Conservation (phyloP, 2,329 filamentous ascomycete genomes). For the Fonsecaea multimorphosa region DNA sequence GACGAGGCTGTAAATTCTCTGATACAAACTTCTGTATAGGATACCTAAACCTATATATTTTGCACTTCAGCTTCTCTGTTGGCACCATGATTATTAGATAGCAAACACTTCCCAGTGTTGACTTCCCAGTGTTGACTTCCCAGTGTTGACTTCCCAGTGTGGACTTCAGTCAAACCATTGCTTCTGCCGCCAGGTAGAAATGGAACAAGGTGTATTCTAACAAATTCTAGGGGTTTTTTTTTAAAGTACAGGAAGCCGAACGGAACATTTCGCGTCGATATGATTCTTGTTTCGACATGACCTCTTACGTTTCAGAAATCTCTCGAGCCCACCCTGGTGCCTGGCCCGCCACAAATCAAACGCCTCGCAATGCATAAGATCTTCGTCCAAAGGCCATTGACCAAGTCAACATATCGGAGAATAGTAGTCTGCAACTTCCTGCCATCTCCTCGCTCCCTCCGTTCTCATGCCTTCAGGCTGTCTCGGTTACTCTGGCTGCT, state of each 20-base stretch:
- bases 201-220: not conserved
- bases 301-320: not conserved
- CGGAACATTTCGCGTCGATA: not conserved
- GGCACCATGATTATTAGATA: too few species aligned
- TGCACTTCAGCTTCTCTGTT: too few species aligned
- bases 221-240: not conserved
- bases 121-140: too few species aligned
- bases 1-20: too few species aligned
- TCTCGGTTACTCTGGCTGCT: constrained; percentile 91
- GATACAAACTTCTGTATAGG: too few species aligned
- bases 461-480: constrained; percentile 70
- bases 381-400: constrained; percentile 7
- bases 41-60: too few species aligned
- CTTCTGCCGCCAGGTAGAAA: too few species aligned
- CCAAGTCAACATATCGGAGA: constrained; percentile 3
- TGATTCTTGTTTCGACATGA: constrained; percentile 8
- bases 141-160: too few species aligned
- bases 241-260: constrained; percentile 3
- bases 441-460: not conserved
- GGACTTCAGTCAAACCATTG: too few species aligned
- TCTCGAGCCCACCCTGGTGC: not conserved
- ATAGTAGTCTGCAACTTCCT: not conserved
- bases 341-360: not conserved
- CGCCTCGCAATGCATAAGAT: constrained; percentile 23
- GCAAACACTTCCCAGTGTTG: too few species aligned